Percentiles rank a stretch among this genome's conserved stretches.
phyloP scores from a whole-genome alignment of 306 rosid genomes.

The Citrullus amarus region DNA sequence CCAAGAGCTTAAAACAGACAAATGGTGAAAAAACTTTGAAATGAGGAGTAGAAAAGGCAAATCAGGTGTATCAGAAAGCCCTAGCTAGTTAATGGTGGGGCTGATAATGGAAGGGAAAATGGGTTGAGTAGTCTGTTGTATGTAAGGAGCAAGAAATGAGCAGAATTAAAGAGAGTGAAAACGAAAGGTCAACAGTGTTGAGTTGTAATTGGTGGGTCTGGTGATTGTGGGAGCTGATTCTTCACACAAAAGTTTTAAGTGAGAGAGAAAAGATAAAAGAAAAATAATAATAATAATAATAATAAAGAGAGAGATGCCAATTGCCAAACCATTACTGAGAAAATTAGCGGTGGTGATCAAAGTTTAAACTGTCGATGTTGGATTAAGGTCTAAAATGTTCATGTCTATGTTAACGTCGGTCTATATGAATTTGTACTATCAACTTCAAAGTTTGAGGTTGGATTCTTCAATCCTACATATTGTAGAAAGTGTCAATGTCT shows the following conservation, averaged over 20 bases:
- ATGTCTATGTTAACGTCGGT: too few species aligned
- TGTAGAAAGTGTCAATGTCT: too few species aligned
- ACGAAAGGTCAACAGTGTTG: slow-evolving; percentile 17
- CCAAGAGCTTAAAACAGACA: background rate
- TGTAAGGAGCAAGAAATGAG: slow-evolving; percentile 23
- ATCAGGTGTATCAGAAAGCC: background rate
- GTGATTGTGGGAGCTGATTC: slow-evolving; percentile 25
- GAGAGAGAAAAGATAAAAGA: background rate
- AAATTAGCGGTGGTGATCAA: background rate
- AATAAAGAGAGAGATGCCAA: background rate
- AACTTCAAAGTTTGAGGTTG: too few species aligned
- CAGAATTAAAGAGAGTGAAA: slow-evolving; percentile 14
- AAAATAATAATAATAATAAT: background rate
- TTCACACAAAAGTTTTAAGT: background rate
- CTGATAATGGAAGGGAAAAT: background rate
- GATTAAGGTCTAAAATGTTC: too few species aligned
- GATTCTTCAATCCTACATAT: too few species aligned
- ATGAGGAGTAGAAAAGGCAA: background rate
- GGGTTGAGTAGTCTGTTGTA: background rate
- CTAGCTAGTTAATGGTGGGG: background rate
- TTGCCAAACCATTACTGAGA: background rate
- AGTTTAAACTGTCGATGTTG: too few species aligned
- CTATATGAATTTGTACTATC: too few species aligned
- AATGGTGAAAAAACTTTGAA: background rate
- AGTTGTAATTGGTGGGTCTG: slow-evolving; percentile 65